Base-by-base conservation (phyloP, 805 yeast genomes). In the Lipomyces yamanashiensis region DNA sequence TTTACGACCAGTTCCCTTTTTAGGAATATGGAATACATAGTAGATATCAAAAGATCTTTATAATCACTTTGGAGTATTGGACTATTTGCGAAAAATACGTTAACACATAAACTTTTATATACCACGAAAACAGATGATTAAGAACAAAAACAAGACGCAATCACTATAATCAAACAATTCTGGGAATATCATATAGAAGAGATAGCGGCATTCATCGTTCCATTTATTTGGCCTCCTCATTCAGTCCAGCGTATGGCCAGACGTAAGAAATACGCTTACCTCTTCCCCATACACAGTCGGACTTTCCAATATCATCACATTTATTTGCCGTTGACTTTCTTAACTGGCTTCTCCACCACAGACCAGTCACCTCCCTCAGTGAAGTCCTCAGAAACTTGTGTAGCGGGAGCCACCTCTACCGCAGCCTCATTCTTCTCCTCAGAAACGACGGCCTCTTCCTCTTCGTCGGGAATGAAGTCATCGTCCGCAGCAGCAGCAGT, bases 301-400 rank as follows among this genome's bases (percentile, higher is more conserved):
- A 9, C 19, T 41, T 23, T 40, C 34, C 19, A 9, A n/a, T 37
- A 9, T 12, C n/a, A 10, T 36, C 21, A 15, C 17, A 34, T 37
- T 62, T 62, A 52, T 40, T 54, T 53, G 21, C 65, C 66, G 52
- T 57, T 62, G 23, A 45, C 52, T 51, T 47, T 23, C 53, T 66
- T 61, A 45, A 47, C 58, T 12, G 56, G 49, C 68, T 66, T 66
- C n/a, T 66, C 50, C 15, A 66, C 69, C 5, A 58, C 66, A 17
- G 66, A 61, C 69, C 70, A 67, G 36, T 66, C 73, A 7, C 62
- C 69, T 19, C 67, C 71, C 43, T 58, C 70, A 19, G 55, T 66
- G 23, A 55, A 59, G 19, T 60, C 67, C 17, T 49, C 49, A 15
- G 56, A 52, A 13, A 63, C 64, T n/a, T 53, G 57, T 49, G n/a